These are phyloP conservation scores for Tarenaya hassleriana DNA, from an alignment of 345 rosid species.

Conservation along the genomic window DNA sequence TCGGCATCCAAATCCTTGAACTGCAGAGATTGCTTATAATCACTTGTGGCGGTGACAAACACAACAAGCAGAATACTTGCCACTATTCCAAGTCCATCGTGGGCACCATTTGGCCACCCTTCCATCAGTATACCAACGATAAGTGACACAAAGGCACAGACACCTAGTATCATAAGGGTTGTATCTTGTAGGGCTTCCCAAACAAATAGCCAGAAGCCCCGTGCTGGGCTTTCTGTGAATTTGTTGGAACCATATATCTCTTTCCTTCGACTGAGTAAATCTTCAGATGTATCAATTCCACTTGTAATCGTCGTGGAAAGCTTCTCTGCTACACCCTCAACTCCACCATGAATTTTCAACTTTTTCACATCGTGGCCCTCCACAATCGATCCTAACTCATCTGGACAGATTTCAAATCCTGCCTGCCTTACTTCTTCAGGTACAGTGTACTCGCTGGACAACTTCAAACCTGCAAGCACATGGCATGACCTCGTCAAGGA, in stretches of 20 bases:
- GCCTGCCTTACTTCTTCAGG: conserved; percentile 68
- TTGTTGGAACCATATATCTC: conserved; percentile 69
- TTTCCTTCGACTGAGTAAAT: conserved; percentile 42
- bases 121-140: conserved; percentile 59
- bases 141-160: conserved; percentile 56
- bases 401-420: conserved; percentile 83
- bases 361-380: conserved; percentile 85
- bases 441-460: conserved; percentile 58
- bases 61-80: conserved; percentile 63
- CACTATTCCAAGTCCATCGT: conserved; percentile 70
- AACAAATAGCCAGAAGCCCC: conserved; percentile 76
- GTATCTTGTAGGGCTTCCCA: conserved; percentile 66
- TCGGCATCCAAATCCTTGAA: conserved; percentile 63
- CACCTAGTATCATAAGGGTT: conserved; percentile 61
- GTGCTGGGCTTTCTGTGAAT: conserved; percentile 64
- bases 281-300: conserved; percentile 52
- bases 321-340: conserved; percentile 53
- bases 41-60: conserved; percentile 65
- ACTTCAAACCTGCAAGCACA: conserved; percentile 45
- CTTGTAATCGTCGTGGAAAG: conserved; percentile 50
- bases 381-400: conserved; percentile 75
- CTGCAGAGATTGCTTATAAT: conserved; percentile 60
- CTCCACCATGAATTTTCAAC: conserved; percentile 66
- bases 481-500: conserved; percentile 20
- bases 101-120: conserved; percentile 76